Conservation (phyloP, 176 grass and related monocot species). For the Bolboschoenus planiculmis region DNA sequence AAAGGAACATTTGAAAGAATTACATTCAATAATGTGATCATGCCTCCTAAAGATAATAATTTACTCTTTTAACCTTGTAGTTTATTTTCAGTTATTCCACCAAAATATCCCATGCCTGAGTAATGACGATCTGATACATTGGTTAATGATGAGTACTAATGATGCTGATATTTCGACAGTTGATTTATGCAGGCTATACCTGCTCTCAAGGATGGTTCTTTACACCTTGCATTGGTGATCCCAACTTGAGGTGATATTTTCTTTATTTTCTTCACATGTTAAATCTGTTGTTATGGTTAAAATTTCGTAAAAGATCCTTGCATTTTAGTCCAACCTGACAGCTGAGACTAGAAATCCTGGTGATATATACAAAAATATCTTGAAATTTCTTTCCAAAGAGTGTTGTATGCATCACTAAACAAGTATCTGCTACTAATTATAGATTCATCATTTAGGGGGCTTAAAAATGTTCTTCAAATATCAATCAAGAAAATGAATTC, state of each 20-base stretch:
- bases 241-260: conserved; percentile 57
- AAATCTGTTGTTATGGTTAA: background rate
- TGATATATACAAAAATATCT: background rate
- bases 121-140: background rate
- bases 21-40: too few relatives aligned
- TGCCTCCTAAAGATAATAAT: background rate
- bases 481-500: conserved; percentile 75
- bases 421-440: background rate
- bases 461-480: conserved; percentile 69
- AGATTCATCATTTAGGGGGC: conserved; percentile 46
- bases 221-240: conserved; percentile 85
- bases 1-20: too few relatives aligned
- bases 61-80: background rate
- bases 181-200: conserved; percentile 97
- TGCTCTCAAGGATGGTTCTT: conserved; percentile 99
- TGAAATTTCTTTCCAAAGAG: background rate
- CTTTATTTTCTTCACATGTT: conserved; percentile 6
- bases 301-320: background rate
- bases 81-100: background rate
- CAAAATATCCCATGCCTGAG: background rate
- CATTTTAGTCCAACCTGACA: background rate
- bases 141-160: conserved; percentile 35
- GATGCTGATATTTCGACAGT: conserved; percentile 66
- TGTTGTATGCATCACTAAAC: background rate
- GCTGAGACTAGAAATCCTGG: background rate